phyloP scores from a whole-genome alignment of 257 asterid genomes.

The Solanum rostratum region DNA sequence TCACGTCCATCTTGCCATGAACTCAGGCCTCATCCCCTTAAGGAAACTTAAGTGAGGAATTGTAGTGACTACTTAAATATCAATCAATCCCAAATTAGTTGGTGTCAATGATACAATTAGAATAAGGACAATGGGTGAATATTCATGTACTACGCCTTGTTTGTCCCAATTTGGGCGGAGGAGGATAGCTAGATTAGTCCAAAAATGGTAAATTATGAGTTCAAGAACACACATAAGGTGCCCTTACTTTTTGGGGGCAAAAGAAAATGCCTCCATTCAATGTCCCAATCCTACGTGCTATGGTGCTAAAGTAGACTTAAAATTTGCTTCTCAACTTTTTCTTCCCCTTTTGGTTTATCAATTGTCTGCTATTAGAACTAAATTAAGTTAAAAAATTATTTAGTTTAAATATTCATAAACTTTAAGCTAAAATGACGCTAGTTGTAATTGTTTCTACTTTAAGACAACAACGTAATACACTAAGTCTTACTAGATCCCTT shows the following conservation, averaged over 20 bases:
- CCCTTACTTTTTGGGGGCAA: background rate
- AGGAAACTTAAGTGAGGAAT: conserved; percentile 45
- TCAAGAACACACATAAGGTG: background rate
- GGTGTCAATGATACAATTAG: background rate
- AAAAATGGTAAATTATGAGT: background rate
- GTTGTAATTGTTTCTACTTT: background rate
- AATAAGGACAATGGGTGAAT: background rate
- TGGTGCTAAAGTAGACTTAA: background rate
- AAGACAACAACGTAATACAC: background rate
- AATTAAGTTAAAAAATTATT: background rate
- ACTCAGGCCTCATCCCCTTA: conserved; percentile 56
- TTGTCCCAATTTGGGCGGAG: background rate
- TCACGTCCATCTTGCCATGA: conserved; percentile 50
- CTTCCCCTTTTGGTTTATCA: background rate
- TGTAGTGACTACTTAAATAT: background rate
- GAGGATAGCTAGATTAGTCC: background rate
- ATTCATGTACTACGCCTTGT: background rate
- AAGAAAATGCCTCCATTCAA: background rate
- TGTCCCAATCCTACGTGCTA: background rate
- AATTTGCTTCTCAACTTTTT: background rate
- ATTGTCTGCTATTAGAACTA: background rate
- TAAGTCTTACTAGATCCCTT: background rate
- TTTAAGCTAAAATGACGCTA: background rate
- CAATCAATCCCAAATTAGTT: background rate
- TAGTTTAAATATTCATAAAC: background rate